These are phyloP conservation scores for Rutstroemia sp. DNA, from an alignment of 2,329 filamentous ascomycete genomes.

Conservation along the genomic window DNA sequence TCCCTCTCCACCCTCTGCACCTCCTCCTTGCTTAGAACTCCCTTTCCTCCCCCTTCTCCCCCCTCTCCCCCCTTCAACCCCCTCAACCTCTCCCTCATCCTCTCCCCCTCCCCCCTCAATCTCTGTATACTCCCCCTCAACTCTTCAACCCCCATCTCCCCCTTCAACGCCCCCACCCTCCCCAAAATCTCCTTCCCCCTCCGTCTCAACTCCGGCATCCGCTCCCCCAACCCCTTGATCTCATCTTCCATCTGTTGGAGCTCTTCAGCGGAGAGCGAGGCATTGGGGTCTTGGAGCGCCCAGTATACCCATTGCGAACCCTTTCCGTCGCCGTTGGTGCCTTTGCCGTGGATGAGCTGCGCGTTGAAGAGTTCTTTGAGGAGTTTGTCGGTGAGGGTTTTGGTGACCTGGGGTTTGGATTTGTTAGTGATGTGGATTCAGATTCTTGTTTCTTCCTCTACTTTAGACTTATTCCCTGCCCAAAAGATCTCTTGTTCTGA, in stretches of 20 bases:
- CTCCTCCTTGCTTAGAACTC: slow-evolving; percentile 32
- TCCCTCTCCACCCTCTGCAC: slow-evolving; percentile 38
- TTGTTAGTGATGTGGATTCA: slow-evolving; percentile 21
- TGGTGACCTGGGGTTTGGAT: slow-evolving; percentile 18
- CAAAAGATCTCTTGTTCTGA: background rate
- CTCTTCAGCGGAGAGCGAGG: slow-evolving; percentile 34
- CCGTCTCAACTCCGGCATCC: slow-evolving; percentile 35
- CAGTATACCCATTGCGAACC: slow-evolving; percentile 31
- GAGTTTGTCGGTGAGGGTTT: slow-evolving; percentile 50
- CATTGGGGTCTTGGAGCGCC: slow-evolving; percentile 18
- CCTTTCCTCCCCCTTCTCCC: slow-evolving; percentile 35
- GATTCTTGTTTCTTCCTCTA: background rate
- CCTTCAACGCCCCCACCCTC: slow-evolving; percentile 39
- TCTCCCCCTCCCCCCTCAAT: slow-evolving; percentile 34
- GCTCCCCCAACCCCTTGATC: slow-evolving; percentile 32
- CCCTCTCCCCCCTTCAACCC: slow-evolving; percentile 30
- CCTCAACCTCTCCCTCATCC: slow-evolving; percentile 31
- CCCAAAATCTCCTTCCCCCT: slow-evolving; percentile 34
- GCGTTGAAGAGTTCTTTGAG: slow-evolving; percentile 56
- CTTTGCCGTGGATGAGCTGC: slow-evolving; percentile 48
- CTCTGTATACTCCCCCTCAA: slow-evolving; percentile 37
- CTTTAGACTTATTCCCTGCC: background rate
- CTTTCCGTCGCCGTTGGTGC: slow-evolving; percentile 25
- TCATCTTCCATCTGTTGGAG: slow-evolving; percentile 41
- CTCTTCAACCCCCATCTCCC: slow-evolving; percentile 37